Percentiles rank a stretch among this genome's conserved stretches.
Evolutionary conservation across 108 stramenopile species (phyloP).

Genomic region (Pseudonitzschia pungens): DNA sequence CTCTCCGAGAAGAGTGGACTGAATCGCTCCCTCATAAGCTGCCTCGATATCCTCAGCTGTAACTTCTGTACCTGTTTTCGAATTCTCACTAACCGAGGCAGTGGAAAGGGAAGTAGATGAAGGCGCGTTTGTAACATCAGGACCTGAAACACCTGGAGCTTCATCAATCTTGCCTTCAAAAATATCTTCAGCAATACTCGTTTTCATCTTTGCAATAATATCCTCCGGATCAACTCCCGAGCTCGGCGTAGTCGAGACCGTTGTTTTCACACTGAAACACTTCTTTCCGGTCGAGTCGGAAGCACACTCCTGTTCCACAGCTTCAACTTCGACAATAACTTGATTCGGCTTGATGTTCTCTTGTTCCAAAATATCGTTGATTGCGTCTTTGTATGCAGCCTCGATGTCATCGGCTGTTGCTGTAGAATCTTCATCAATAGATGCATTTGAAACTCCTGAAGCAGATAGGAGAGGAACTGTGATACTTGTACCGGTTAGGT

Average conservation of each 20-base stretch:
- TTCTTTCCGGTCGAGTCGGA: neutral
- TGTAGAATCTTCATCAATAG: no score
- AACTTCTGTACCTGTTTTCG: neutral
- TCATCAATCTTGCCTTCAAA: neutral
- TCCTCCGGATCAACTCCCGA: neutral
- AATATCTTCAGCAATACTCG: neutral
- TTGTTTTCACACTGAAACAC: neutral
- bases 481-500: no score
- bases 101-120: neutral
- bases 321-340: neutral
- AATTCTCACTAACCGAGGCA: neutral
- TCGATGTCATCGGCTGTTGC: no score
- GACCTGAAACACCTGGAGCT: neutral
- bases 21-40: neutral
- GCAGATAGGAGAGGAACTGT: no score
- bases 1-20: neutral
- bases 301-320: neutral
- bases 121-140: neutral
- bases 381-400: no score
- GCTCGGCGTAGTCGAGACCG: neutral
- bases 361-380: neutral
- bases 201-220: neutral
- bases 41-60: neutral
- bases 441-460: no score
- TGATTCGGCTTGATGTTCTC: neutral